Evolutionary conservation across 2,329 filamentous ascomycete genomes (phyloP).

Genomic region (Cercospora zeae-maydis): DNA sequence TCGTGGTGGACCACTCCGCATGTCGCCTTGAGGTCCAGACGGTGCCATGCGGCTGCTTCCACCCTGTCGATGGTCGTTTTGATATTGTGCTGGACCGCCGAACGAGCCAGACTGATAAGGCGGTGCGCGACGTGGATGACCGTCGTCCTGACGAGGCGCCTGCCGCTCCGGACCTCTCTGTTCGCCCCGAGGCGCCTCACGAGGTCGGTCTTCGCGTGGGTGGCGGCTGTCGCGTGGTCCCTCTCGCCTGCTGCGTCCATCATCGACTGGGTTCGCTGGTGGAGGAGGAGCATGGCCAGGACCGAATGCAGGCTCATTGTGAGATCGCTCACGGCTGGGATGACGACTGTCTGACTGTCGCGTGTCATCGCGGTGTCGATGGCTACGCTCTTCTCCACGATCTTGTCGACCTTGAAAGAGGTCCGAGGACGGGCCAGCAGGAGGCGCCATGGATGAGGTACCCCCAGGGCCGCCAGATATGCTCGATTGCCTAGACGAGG

Average conservation of each 20-base stretch:
- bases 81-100: slow-evolving; percentile 21
- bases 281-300: slow-evolving; percentile 18
- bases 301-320: slow-evolving; percentile 16
- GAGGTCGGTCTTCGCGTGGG: slow-evolving; percentile 21
- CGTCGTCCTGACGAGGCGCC: slow-evolving; percentile 18
- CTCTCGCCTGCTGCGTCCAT: slow-evolving; percentile 25
- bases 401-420: slow-evolving; percentile 24
- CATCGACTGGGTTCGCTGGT: slow-evolving; percentile 25
- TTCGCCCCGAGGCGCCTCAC: slow-evolving; percentile 16
- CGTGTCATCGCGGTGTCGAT: slow-evolving; percentile 29
- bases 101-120: slow-evolving; percentile 16
- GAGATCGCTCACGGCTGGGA: slow-evolving; percentile 29
- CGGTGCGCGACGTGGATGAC: slow-evolving; percentile 19
- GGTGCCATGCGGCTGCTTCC: slow-evolving; percentile 20
- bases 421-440: slow-evolving; percentile 19
- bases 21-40: slow-evolving; percentile 15
- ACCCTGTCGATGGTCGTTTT: slow-evolving; percentile 22
- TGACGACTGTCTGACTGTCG: slow-evolving; percentile 30
- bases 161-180: slow-evolving; percentile 9
- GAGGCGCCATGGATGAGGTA: slow-evolving; percentile 26
- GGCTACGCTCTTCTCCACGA: slow-evolving; percentile 19
- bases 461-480: slow-evolving; percentile 18
- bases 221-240: slow-evolving; percentile 29
- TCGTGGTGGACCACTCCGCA: slow-evolving; percentile 23
- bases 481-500: slow-evolving; percentile 29